Evolutionary conservation across 1,284 basidiomycete species (phyloP), one percentile per base, ranked within the genome.

Genomic region (Takashimella koratensis): DNA sequence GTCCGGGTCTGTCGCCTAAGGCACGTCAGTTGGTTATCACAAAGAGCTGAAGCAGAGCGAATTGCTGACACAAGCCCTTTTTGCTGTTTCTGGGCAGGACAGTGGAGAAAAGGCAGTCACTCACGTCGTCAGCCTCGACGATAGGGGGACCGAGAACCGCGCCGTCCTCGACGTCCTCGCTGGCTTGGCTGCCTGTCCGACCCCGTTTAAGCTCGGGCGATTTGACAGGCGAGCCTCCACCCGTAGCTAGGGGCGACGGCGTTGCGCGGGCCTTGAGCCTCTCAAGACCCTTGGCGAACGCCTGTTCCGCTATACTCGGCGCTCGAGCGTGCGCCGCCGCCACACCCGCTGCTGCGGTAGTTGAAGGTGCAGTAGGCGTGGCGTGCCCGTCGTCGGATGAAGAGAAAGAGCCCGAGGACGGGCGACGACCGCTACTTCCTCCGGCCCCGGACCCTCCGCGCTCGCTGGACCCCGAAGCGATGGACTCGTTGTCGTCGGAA

Each of bases 1-100:
- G 54, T 95, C 90, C 1, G 79, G 68, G 70, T 97, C 93, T 0
- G 92, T 95, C 44, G 78, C 75, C 43, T 81, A 75, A 26, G 80
- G 50, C 16, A 61, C 23, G 43, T 70, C 62, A 54, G 57, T 49
- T 11, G 30, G 13, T 26, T n/a, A 26, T 22, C 22, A 13, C 20
- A n/a, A n/a, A n/a, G n/a, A n/a, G n/a, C n/a, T n/a, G n/a, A n/a
- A n/a, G n/a, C n/a, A n/a, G n/a, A n/a, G n/a, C n/a, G n/a, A n/a
- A 10, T 10, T 39, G 36, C n/a, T 39, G 36, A 43, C 12, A 20
- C n/a, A 10, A 46, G 45, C 45, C 10, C 45, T 10, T n/a, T n/a
- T n/a, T n/a, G 23, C 10, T 46, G 20, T 5, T 46, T 11, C 21
- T 19, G 58, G 54, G 25, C 39, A 36, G 30, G 30, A 36, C 16